phyloP scores from a whole-genome alignment of 129 eudicot species.

The Escallonia rubra region DNA sequence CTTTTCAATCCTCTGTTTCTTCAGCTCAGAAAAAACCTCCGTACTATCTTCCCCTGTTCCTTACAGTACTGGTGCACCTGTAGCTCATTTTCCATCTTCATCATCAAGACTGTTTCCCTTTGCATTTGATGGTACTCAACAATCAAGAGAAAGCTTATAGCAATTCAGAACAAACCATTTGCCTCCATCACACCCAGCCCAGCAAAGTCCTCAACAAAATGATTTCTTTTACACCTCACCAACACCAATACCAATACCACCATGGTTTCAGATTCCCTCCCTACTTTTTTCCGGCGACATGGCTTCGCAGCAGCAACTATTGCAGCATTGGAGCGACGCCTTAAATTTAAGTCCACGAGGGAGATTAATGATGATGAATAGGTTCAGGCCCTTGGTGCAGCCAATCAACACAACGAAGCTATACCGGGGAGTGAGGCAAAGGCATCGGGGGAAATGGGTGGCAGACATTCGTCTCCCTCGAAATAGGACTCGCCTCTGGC shows the following conservation, averaged over 20 bases:
- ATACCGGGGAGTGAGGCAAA: conserved; percentile 84
- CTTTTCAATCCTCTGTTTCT: too few relatives aligned
- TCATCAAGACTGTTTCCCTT: conserved; percentile 55
- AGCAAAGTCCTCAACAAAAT: too few relatives aligned
- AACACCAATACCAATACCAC: conserved; percentile 38
- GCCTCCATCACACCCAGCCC: conserved; percentile 38
- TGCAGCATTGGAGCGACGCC: conserved; percentile 70
- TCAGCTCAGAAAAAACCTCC: too few relatives aligned
- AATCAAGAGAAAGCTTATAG: conserved; percentile 31
- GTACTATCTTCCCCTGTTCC: conserved; percentile 5
- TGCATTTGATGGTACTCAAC: conserved; percentile 52
- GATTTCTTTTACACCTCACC: conserved; percentile 63
- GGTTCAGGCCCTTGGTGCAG: conserved; percentile 40
- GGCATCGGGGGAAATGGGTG: conserved; percentile 99
- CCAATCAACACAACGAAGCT: conserved; percentile 58
- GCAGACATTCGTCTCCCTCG: conserved; percentile 92
- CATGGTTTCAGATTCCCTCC: too few relatives aligned
- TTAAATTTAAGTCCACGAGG: conserved; percentile 78
- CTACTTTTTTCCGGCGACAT: conserved; percentile 60
- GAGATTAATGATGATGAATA: conserved; percentile 74
- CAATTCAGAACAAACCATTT: conserved; percentile 23
- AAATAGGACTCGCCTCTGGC: conserved; percentile 78
- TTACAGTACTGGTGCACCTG: conserved; percentile 27
- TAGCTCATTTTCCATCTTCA: too few relatives aligned
- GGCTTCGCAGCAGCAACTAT: conserved; percentile 43